phyloP scores from a whole-genome alignment of 306 rosid genomes.

The Trifolium fragiferum region DNA sequence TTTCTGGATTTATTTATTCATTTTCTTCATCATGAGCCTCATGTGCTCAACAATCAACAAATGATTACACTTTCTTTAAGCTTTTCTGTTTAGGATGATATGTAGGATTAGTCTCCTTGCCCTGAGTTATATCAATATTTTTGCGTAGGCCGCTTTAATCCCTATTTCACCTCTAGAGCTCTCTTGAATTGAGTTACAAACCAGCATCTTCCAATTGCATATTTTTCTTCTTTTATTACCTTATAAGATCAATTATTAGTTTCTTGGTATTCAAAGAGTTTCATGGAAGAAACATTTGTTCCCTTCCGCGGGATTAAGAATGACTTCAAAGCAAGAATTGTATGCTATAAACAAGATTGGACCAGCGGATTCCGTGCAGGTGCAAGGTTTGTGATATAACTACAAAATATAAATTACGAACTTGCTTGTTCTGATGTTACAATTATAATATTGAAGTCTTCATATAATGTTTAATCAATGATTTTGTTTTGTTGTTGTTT shows the following conservation, averaged over 20 bases:
- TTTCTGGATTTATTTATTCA: conserved; percentile 48
- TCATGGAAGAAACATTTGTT: conserved; percentile 96
- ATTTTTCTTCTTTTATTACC: conserved; percentile 20
- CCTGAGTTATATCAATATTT: conserved; percentile 41
- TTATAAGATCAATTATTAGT: conserved; percentile 21
- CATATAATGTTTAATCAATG: background rate
- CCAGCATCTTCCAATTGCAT: conserved; percentile 41
- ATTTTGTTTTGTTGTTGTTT: conserved; percentile 35
- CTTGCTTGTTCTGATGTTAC: conserved; percentile 35
- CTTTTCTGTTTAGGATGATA: conserved; percentile 48
- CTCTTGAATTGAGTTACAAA: conserved; percentile 34
- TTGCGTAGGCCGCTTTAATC: conserved; percentile 47
- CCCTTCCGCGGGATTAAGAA: conserved; percentile 94
- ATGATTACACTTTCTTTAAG: conserved; percentile 44
- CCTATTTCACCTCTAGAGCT: conserved; percentile 64
- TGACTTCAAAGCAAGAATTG: conserved; percentile 78
- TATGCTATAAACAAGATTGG: conserved; percentile 96
- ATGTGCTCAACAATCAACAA: conserved; percentile 41
- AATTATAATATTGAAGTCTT: background rate
- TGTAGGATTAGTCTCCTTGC: conserved; percentile 55
- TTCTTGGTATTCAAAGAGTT: conserved; percentile 46
- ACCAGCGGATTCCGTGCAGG: conserved; percentile 79
- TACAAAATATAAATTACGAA: background rate
- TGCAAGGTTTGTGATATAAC: conserved; percentile 64
- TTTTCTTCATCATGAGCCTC: conserved; percentile 49